Base-by-base conservation (phyloP, 2,329 filamentous ascomycete species). In the Talaromyces marneffei region DNA sequence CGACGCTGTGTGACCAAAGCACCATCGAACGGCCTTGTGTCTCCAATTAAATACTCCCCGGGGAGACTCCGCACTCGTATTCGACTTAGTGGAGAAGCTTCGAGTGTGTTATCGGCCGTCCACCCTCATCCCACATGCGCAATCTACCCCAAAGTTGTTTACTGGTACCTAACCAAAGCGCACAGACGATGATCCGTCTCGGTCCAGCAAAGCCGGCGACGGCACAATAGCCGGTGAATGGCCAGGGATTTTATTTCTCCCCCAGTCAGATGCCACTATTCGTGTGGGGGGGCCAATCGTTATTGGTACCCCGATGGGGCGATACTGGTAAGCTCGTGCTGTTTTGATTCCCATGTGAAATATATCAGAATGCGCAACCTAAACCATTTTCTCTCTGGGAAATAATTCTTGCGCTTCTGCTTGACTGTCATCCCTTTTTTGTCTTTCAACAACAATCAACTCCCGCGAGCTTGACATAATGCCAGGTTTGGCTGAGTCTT, bases 401-500 rank as follows among this genome's bases (percentile, higher is more conserved):
- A 48, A 39, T 16, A 27, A 18, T 20, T 37, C 48, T 20, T 52
- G 48, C 29, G 5, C n/a, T 12, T 31, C 29, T 50, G 16, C 18
- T 33, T 35, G 29, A 23, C 18, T 39, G 31, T 42, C 31, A 33
- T 8, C 29, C 7, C 12, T 27, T 33, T 18, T 46, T 57, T 33
- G 4, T 8, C n/a, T 40, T n/a, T 14, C 55, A 16, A 14, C 29
- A 48, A 25, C 42, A 10, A 31, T 18, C 42, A 48, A 37, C 16
- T 16, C 8, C 16, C 10, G 14, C 10, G 46, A 23, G 7, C 12
- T 42, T 29, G 39, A 9, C 50, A 54, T 16, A 37, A 62, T 62
- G 61, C 48, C 56, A 12, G 53, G 52, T 18, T 14, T 52, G 18
- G 60, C 66, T 33, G 67, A 74, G 16, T 62, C 60, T 8, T 96